These are phyloP conservation scores for Ogataea salicorniae DNA, from an alignment of 805 yeast species.

Conservation along the genomic window DNA sequence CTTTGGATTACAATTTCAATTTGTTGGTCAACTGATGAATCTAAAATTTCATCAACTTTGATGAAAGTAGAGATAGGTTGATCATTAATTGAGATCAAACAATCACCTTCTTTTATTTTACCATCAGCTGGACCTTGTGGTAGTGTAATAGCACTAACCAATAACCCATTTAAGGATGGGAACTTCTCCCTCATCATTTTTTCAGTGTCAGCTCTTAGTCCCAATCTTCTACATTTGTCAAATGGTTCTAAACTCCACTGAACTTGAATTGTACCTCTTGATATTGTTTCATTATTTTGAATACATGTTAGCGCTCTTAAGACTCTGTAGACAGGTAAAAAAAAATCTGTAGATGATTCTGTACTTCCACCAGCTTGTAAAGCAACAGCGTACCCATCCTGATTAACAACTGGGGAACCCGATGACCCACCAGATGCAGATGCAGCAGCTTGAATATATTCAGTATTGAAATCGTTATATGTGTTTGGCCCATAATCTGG, in stretches of 20 bases:
- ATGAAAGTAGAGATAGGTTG: slow-evolving; percentile 62
- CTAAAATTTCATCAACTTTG: slow-evolving; percentile 78
- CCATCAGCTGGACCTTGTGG: slow-evolving; percentile 84
- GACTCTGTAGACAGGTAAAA: slow-evolving; percentile 80
- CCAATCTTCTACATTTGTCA: slow-evolving; percentile 86
- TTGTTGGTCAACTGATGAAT: slow-evolving; percentile 56
- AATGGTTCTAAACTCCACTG: slow-evolving; percentile 85
- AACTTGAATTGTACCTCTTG: slow-evolving; percentile 89
- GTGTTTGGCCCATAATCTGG: slow-evolving; percentile 88
- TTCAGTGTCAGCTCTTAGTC: slow-evolving; percentile 72
- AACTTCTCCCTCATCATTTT: slow-evolving; percentile 58
- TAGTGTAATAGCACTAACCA: slow-evolving; percentile 76
- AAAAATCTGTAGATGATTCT: slow-evolving; percentile 90
- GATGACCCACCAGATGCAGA: slow-evolving; percentile 94
- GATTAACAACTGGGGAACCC: slow-evolving; percentile 93
- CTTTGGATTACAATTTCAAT: slow-evolving; percentile 62
- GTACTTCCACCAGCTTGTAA: slow-evolving; percentile 92
- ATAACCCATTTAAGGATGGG: slow-evolving; percentile 72
- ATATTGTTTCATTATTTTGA: slow-evolving; percentile 51
- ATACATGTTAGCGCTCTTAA: slow-evolving; percentile 74
- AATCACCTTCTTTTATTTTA: slow-evolving; percentile 77
- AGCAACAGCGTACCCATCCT: slow-evolving; percentile 83
- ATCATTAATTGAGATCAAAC: slow-evolving; percentile 68
- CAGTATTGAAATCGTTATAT: slow-evolving; percentile 90
- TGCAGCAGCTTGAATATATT: slow-evolving; percentile 94